Conservation (phyloP, 108 stramenopile genomes). For the Chaetoceros tenuissimus region DNA sequence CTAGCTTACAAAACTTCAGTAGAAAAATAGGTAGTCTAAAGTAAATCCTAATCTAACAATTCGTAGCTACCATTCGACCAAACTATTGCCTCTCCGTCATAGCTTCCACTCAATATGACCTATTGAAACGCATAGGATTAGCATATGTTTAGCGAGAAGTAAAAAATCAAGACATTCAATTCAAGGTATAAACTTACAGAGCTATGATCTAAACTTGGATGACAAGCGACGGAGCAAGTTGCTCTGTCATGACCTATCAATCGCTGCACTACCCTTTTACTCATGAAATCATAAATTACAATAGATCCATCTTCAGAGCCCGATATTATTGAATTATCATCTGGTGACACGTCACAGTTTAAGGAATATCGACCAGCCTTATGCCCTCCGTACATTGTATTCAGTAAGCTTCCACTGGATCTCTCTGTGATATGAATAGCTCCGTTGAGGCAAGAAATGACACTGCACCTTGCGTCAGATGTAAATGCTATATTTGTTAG, state of each 20-base stretch:
- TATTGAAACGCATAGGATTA: too few relatives aligned
- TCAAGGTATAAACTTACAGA: too few relatives aligned
- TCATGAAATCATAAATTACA: slow-evolving; percentile 53
- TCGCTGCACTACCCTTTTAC: slow-evolving; percentile 17
- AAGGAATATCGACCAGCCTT: slow-evolving; percentile 53
- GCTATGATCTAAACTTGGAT: slow-evolving; percentile 32
- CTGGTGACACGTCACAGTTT: slow-evolving; percentile 52
- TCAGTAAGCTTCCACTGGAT: slow-evolving; percentile 28
- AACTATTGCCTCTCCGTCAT: slow-evolving; percentile 57
- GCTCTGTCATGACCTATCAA: slow-evolving; percentile 28
- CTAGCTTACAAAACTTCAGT: too few relatives aligned
- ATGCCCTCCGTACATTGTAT: slow-evolving; percentile 37
- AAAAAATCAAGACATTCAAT: too few relatives aligned
- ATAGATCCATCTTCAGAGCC: slow-evolving; percentile 69
- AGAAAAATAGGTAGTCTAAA: too few relatives aligned
- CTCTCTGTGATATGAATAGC: slow-evolving; percentile 56
- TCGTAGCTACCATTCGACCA: slow-evolving; percentile 56
- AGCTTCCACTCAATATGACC: too few relatives aligned
- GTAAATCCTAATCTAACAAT: too few relatives aligned
- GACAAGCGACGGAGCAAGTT: slow-evolving; percentile 47
- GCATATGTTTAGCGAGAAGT: too few relatives aligned
- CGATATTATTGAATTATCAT: slow-evolving; percentile 44
- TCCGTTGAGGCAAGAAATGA: slow-evolving; percentile 67
- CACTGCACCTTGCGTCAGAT: slow-evolving; percentile 45
- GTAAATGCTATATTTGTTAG: slow-evolving; percentile 44